phyloP scores from a whole-genome alignment of 1,284 basidiomycete genomes.

The Boletus sp. region DNA sequence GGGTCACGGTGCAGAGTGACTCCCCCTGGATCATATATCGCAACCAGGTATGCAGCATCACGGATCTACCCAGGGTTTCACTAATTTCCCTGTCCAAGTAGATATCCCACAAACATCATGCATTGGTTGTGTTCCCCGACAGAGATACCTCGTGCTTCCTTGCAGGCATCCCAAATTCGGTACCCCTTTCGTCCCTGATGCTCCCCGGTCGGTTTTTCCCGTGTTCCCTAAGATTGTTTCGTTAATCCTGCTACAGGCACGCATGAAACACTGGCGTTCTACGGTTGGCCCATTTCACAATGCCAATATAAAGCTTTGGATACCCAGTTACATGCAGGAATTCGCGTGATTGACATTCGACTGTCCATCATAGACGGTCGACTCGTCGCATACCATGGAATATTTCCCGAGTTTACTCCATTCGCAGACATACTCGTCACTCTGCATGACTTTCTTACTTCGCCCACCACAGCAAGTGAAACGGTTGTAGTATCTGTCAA shows the following conservation, averaged over 20 bases:
- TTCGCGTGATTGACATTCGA: constrained; percentile 79
- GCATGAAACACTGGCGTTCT: constrained; percentile 76
- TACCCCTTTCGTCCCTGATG: constrained; percentile 64
- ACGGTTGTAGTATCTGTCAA: constrained; percentile 83
- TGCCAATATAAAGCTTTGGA: constrained; percentile 59
- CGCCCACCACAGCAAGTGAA: constrained; percentile 55
- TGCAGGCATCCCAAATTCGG: constrained; percentile 60
- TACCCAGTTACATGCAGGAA: constrained; percentile 60
- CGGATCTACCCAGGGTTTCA: background rate
- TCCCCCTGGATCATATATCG: constrained; percentile 58
- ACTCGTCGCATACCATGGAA: constrained; percentile 78
- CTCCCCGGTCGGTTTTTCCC: constrained; percentile 58
- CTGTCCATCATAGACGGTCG: constrained; percentile 61
- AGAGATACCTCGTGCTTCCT: constrained; percentile 60
- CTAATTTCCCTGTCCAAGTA: constrained; percentile 20
- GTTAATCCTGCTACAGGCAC: constrained; percentile 44
- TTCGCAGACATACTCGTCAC: constrained; percentile 62
- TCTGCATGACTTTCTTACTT: constrained; percentile 62
- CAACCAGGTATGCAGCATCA: constrained; percentile 40
- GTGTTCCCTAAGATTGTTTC: background rate
- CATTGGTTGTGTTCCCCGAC: constrained; percentile 51
- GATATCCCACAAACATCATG: constrained; percentile 39
- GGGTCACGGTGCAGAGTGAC: constrained; percentile 37
- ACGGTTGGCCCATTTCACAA: constrained; percentile 76
- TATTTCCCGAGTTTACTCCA: constrained; percentile 62